phyloP scores from a whole-genome alignment of 306 rosid species.

The Luffa aegyptiaca region DNA sequence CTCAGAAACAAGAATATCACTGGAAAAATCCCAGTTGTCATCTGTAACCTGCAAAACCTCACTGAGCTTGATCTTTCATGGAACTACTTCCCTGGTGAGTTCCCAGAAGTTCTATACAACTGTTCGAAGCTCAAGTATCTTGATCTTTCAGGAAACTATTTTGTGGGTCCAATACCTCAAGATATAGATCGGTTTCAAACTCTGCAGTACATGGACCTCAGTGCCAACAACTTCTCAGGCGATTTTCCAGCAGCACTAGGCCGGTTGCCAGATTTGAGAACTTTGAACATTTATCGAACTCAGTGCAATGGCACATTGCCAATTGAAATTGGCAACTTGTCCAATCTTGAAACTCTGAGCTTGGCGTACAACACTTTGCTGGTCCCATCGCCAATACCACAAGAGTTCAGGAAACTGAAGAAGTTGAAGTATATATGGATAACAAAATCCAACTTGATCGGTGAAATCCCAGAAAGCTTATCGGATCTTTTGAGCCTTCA shows the following conservation, averaged over 20 bases:
- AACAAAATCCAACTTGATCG: slow-evolving; percentile 30
- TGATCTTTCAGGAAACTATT: slow-evolving; percentile 49
- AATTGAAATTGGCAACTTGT: slow-evolving; percentile 45
- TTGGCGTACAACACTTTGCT: slow-evolving; percentile 28
- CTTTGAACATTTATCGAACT: slow-evolving; percentile 24
- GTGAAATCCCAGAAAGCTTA: slow-evolving; percentile 43
- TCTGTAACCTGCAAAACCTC: slow-evolving; percentile 53
- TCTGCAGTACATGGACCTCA: slow-evolving; percentile 37
- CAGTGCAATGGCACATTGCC: slow-evolving; percentile 50
- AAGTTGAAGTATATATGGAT: slow-evolving; percentile 40
- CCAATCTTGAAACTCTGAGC: slow-evolving; percentile 38
- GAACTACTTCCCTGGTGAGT: slow-evolving; percentile 56
- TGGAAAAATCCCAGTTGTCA: slow-evolving; percentile 24
- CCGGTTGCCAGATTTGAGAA: slow-evolving; percentile 20
- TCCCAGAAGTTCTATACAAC: slow-evolving; percentile 46
- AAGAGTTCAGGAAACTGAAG: slow-evolving; percentile 43
- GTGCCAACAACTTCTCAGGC: slow-evolving; percentile 58
- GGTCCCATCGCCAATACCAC: slow-evolving; percentile 32
- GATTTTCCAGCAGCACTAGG: slow-evolving; percentile 50
- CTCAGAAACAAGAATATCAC: slow-evolving; percentile 30
- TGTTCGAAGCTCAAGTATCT: slow-evolving; percentile 56
- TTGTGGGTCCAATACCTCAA: slow-evolving; percentile 44
- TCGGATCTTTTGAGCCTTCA: slow-evolving; percentile 31
- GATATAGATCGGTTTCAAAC: slow-evolving; percentile 32
- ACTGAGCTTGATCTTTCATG: slow-evolving; percentile 31